Base-by-base conservation (phyloP, 2,329 filamentous ascomycete genomes). In the Trichophyton schoenleinii region DNA sequence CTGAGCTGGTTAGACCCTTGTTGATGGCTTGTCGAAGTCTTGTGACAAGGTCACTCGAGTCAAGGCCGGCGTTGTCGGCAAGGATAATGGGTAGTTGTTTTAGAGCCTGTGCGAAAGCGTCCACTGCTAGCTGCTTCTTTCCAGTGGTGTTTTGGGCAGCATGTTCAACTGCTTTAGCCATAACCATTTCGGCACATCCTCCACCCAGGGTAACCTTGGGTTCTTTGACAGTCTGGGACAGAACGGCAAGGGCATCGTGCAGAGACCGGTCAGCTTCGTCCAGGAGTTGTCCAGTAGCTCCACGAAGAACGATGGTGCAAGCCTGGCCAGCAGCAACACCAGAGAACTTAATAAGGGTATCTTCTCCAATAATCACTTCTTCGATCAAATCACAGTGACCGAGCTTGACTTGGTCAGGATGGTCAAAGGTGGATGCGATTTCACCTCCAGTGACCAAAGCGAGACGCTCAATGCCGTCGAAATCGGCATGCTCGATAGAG, bases 401-500 rank as follows among this genome's bases (percentile, higher is more conserved):
- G 28, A 99, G 85, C 79, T 97, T 95, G 68, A 99, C 91, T 71
- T 94, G 88, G 58, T 99, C 94, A 3, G 94, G 94, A 77, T 99
- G 91, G 74, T 99, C 94, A 71, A 99, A 99, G 2, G 94, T 99
- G 15, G 90, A 96, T 41, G 94, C 87, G 70, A 99, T 99, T 78
- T 99, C 94, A 70, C 92, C 94, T 65, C 94, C 94, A 4, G 94
- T 99, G 52, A 99, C 94, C 58, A 99, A 81, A 8, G 94, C 92
- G 68, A 99, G 77, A 49, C 94, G 85, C 80, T 99, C 94, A 67
- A 99, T 95, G 66, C 94, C 94, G 72, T 99, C 94, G 71, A 99
- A 99, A 78, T 99, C 94, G 67, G 94, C 94, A 74, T 99, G 94
- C 79, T 99, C 94, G 68, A 99, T 99, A 31, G 91, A 96, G 81